Evolutionary conservation across 2,329 filamentous ascomycete species (phyloP).

Genomic region (Colletotrichum liriopes): DNA sequence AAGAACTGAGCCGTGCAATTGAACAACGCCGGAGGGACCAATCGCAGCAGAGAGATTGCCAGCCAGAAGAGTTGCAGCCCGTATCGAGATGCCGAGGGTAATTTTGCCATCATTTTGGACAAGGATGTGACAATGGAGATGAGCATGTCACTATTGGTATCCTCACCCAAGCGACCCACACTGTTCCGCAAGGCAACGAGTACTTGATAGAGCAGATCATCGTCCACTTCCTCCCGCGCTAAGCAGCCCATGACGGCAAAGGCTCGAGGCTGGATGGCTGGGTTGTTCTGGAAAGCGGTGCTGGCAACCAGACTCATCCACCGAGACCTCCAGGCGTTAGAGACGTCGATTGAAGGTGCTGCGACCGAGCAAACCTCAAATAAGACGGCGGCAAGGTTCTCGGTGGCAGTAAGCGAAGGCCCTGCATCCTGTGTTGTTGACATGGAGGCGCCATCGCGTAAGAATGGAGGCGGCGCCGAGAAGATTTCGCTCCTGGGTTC

Average conservation of each 20-base stretch:
- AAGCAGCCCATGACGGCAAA: conserved; percentile 82
- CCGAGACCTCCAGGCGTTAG: conserved; percentile 79
- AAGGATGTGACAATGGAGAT: conserved; percentile 77
- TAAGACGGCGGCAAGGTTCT: conserved; percentile 73
- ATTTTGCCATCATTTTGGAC: conserved; percentile 80
- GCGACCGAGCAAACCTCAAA: conserved; percentile 76
- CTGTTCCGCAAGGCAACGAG: conserved; percentile 78
- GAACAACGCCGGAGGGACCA: conserved; percentile 75
- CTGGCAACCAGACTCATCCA: conserved; percentile 83
- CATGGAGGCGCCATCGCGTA: conserved; percentile 69
- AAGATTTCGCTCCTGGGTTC: conserved; percentile 74
- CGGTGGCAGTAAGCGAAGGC: conserved; percentile 69
- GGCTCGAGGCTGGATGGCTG: conserved; percentile 78
- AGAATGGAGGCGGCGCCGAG: conserved; percentile 61
- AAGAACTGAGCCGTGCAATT: conserved; percentile 77
- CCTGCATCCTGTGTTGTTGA: conserved; percentile 69
- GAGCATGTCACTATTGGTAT: conserved; percentile 77
- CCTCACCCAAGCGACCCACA: conserved; percentile 75
- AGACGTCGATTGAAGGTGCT: conserved; percentile 75
- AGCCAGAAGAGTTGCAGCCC: conserved; percentile 80
- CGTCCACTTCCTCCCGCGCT: conserved; percentile 80
- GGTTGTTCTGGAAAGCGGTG: conserved; percentile 81
- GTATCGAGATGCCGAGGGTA: conserved; percentile 77
- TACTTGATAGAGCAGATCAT: conserved; percentile 80
- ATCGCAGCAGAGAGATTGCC: conserved; percentile 75